Evolutionary conservation across 1,139 yeast genomes (phyloP).

Genomic region (Wickerhamiella pararugosa): DNA sequence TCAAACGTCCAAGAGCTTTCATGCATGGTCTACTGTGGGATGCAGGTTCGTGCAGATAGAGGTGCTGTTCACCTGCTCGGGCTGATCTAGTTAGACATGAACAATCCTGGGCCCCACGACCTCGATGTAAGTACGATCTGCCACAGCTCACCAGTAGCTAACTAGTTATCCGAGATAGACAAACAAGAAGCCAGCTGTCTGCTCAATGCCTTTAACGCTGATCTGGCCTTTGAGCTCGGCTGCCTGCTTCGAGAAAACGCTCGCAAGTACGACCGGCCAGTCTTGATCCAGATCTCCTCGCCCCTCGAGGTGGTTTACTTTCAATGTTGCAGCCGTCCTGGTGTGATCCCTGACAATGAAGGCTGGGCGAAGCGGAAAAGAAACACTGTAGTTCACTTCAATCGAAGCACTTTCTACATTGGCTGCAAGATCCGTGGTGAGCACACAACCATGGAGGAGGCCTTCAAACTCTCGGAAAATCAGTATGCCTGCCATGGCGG

Average conservation of each 20-base stretch:
- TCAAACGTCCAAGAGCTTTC: no score
- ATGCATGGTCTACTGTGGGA: background rate
- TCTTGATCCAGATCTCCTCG: constrained; percentile 38
- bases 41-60: no score
- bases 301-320: constrained; percentile 38
- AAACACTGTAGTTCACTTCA: constrained; percentile 37
- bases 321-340: constrained; percentile 34
- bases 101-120: background rate
- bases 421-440: constrained; percentile 32
- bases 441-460: constrained; percentile 22
- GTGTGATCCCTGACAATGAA: constrained; percentile 39
- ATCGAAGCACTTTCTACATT: constrained; percentile 38
- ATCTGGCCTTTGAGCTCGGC: constrained; percentile 25
- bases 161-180: constrained; percentile 1
- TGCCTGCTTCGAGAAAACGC: constrained; percentile 19
- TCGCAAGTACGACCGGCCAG: constrained; percentile 20
- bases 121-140: background rate
- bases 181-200: constrained; percentile 8
- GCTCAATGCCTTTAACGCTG: constrained; percentile 22
- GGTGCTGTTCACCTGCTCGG: no score
- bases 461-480: constrained; percentile 29
- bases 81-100: no score
- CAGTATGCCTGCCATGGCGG: constrained; percentile 55
- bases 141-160: no score
- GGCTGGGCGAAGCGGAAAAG: constrained; percentile 44